Evolutionary conservation across 805 yeast species (phyloP).

Genomic region (Barnettozyma siamensis): DNA sequence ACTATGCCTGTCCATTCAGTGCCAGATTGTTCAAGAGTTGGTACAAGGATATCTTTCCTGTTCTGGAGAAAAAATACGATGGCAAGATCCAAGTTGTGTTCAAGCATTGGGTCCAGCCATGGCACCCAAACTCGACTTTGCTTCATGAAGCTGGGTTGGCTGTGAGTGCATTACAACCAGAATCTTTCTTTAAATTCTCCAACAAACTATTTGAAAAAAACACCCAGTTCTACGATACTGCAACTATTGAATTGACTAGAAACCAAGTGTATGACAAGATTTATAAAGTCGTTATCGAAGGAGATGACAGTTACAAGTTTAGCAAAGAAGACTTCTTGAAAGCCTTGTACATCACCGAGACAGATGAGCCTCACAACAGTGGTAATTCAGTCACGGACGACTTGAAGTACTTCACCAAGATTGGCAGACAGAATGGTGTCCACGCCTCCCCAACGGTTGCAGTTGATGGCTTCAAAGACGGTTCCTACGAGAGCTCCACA

Average conservation of each 20-base stretch:
- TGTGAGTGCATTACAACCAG: constrained; percentile 50
- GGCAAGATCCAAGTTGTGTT: constrained; percentile 54
- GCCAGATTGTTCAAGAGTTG: constrained; percentile 58
- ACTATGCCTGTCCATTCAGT: constrained; percentile 74
- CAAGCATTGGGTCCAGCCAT: constrained; percentile 76
- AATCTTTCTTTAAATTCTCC: constrained; percentile 52
- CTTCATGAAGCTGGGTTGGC: constrained; percentile 70
- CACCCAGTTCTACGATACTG: constrained; percentile 54
- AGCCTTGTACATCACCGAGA: constrained; percentile 24
- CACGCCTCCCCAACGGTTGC: constrained; percentile 80
- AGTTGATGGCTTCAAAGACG: constrained; percentile 59
- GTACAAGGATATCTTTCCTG: constrained; percentile 47
- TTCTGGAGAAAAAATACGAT: constrained; percentile 38
- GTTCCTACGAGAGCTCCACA: constrained; percentile 57
- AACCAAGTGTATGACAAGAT: constrained; percentile 49
- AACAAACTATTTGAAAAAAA: constrained; percentile 50
- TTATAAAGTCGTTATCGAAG: constrained; percentile 44
- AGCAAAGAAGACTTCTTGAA: constrained; percentile 27
- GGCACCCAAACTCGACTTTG: constrained; percentile 74
- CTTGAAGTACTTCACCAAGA: constrained; percentile 66
- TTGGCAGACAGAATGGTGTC: constrained; percentile 68
- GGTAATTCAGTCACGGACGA: constrained; percentile 60
- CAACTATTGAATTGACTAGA: constrained; percentile 47
- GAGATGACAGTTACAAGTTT: constrained; percentile 20
- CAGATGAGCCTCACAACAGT: constrained; percentile 34